phyloP scores from a whole-genome alignment of 2,329 filamentous ascomycete genomes.

The Basipetospora chlamydospora region DNA sequence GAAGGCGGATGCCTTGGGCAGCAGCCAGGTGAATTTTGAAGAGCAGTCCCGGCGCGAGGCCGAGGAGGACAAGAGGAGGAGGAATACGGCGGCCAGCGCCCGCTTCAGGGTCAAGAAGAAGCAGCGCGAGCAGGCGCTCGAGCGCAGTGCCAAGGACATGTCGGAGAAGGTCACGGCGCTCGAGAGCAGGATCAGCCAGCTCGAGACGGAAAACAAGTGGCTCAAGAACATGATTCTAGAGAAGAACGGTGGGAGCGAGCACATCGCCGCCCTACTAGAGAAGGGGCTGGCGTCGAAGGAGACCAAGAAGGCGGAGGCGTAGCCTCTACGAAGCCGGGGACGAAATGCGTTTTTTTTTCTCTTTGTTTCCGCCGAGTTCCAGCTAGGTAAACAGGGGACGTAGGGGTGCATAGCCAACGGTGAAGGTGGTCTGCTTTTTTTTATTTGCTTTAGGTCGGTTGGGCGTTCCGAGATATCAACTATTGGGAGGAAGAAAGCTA shows the following conservation, averaged over 20 bases:
- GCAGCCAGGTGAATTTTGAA: slow-evolving; percentile 42
- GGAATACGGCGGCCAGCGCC: slow-evolving; percentile 78
- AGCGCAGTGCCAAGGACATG: slow-evolving; percentile 70
- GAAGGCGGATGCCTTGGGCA: slow-evolving; percentile 26
- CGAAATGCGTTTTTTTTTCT: no score
- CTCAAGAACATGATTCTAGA: slow-evolving; percentile 67
- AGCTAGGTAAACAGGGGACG: no score
- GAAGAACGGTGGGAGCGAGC: slow-evolving; percentile 52
- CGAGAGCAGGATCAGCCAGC: slow-evolving; percentile 57
- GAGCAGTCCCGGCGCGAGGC: slow-evolving; percentile 59
- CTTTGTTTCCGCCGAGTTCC: no score
- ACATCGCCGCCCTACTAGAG: slow-evolving; percentile 30
- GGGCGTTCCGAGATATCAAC: not conserved
- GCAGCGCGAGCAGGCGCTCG: slow-evolving; percentile 76
- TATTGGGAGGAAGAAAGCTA: not conserved
- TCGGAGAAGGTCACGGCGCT: slow-evolving; percentile 62
- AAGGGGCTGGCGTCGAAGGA: slow-evolving; percentile 29
- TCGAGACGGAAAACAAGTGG: slow-evolving; percentile 78
- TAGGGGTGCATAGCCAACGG: no score
- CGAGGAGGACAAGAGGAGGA: slow-evolving; percentile 79
- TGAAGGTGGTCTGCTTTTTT: no score
- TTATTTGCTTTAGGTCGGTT: not conserved
- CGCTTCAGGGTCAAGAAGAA: slow-evolving; percentile 94
- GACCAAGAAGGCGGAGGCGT: slow-evolving; percentile 3
- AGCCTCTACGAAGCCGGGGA: not conserved